Conservation (phyloP, 2,329 filamentous ascomycete genomes). For the Aspergillus fijiensis region DNA sequence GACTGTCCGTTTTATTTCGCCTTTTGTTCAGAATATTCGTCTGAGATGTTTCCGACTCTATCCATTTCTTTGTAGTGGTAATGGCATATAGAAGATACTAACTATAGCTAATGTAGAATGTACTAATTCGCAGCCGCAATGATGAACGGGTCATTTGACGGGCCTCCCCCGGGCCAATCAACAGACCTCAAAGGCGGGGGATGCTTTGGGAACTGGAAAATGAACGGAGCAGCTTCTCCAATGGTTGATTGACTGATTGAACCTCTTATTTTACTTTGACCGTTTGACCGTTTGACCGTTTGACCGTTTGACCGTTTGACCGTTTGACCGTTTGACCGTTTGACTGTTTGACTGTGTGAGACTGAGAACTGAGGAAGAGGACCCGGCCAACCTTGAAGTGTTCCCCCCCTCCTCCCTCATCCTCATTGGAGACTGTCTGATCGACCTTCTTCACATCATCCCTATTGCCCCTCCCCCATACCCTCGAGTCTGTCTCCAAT, state of each 20-base stretch:
- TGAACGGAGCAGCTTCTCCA: not conserved
- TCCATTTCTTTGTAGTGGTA: too few relatives aligned
- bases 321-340: not conserved
- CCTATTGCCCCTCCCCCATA: not conserved
- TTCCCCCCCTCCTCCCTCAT: not conserved
- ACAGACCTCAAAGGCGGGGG: not conserved
- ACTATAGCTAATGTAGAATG: too few relatives aligned
- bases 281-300: not conserved
- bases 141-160: conserved; percentile 10
- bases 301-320: not conserved
- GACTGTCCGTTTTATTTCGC: not conserved
- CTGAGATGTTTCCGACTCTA: not conserved
- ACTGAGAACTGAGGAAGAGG: not conserved
- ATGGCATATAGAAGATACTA: too few relatives aligned
- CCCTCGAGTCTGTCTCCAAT: not conserved
- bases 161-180: conserved; percentile 2
- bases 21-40: not conserved
- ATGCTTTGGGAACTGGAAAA: conserved; percentile 1
- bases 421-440: not conserved
- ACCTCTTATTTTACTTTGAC: too few relatives aligned
- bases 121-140: not conserved
- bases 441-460: not conserved
- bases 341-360: not conserved
- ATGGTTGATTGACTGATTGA: not conserved
- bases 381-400: too few relatives aligned